Evolutionary conservation across 192 early-diverging fungal genomes (phyloP).

Genomic region (Powellomyces hirtus): DNA sequence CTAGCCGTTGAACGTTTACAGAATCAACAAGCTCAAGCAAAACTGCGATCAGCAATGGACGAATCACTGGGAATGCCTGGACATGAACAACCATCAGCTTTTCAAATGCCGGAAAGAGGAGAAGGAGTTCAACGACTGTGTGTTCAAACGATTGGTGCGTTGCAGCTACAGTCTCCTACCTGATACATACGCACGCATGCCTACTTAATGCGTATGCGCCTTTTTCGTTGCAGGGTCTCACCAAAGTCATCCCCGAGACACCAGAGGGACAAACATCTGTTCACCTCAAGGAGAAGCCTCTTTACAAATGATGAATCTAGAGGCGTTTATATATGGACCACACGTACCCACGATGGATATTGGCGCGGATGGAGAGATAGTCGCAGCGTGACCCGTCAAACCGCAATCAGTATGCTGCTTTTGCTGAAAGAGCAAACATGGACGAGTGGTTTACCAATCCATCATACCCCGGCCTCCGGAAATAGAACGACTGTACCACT

Average conservation of each 20-base stretch:
- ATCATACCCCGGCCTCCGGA: too few relatives aligned
- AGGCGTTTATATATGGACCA: too few relatives aligned
- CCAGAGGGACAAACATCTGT: conserved; percentile 52
- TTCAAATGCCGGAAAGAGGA: conserved; percentile 78
- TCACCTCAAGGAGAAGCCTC: conserved; percentile 52
- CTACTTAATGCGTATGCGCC: too few relatives aligned
- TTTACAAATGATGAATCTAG: conserved; percentile 52
- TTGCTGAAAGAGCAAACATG: too few relatives aligned
- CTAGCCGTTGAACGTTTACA: too few relatives aligned
- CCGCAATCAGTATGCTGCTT: too few relatives aligned
- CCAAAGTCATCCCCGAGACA: conserved; percentile 56
- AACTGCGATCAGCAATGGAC: conserved; percentile 86
- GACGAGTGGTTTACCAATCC: too few relatives aligned
- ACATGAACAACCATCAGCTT: conserved; percentile 87
- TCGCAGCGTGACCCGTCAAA: too few relatives aligned
- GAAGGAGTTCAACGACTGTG: conserved; percentile 78
- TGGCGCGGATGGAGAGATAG: too few relatives aligned
- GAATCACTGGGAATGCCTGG: conserved; percentile 89
- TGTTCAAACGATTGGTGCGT: conserved; percentile 83
- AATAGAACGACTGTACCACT: too few relatives aligned
- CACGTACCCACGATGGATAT: background rate
- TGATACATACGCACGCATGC: background rate
- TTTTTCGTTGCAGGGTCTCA: conserved; percentile 39
- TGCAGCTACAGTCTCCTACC: too few relatives aligned
- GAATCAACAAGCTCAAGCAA: conserved; percentile 81